Base-by-base conservation (phyloP, 768 basidiomycete species). In the Goffeauzyma gilvescens region DNA sequence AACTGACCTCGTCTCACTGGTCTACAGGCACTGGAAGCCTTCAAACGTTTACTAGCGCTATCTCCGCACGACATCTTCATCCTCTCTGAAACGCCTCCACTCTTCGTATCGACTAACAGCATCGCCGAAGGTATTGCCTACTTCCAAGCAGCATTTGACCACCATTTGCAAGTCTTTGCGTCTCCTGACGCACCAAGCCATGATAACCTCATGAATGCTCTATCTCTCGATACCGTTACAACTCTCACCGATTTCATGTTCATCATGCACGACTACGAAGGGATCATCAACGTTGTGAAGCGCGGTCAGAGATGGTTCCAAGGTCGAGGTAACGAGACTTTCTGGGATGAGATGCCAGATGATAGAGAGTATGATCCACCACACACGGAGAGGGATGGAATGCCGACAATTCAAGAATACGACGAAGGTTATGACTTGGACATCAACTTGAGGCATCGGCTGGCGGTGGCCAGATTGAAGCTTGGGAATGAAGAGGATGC, bases 301-400 rank as follows among this genome's bases (percentile, higher is more conserved):
- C 69, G 67, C 39, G 89, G 87, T 1, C 78, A 74, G 38, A 67
- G 90, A 42, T 96, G 90, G 90, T 62, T 95, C n/a, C 84, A 95
- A 59, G 83, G 84, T 0, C 67, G 90, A 24, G 66, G 65, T n/a
- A 49, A 54, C 24, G 67, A 72, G 34, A 78, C 80, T 56, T 76
- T 78, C 44, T 95, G 87, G 86, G 81, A 86, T 50, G 59, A 71
- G 17, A 73, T 76, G 41, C 72, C 72, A 23, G 89, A 98, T 57
- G 90, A 98, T 57, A 69, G 87, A 37, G 90, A 98, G 63, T 98
- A 74, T 55, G 83, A 86, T 55, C 54, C 71, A 15, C 48, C 54
- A 13, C 62, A 55, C 6, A 65, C 57, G 45, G 62, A 50, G 54
- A 46, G 43, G 26, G 34, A 17, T n/a, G n/a, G 32, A 53, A 53